These are phyloP conservation scores for Ustilago bromivora DNA, from an alignment of 1,284 basidiomycete genomes.

Conservation along the genomic window DNA sequence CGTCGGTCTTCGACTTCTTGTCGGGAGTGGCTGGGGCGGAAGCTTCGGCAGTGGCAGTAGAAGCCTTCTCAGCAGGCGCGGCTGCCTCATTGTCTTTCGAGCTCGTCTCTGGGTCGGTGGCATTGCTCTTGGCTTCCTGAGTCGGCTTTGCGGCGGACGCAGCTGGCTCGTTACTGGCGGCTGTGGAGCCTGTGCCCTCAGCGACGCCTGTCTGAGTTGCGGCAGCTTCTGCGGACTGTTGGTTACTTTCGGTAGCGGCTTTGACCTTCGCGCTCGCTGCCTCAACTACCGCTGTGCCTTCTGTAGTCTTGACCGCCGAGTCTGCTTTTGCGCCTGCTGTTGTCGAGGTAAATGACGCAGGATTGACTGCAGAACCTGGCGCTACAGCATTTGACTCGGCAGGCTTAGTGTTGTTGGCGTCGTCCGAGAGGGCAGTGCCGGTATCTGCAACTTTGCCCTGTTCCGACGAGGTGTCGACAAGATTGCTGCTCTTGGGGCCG, in stretches of 20 bases:
- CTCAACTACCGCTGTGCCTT: neutral
- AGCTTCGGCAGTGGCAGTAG: neutral
- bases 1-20: slow-evolving; percentile 8
- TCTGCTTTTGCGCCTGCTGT: neutral
- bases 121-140: neutral
- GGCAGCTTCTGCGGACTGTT: neutral
- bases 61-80: neutral
- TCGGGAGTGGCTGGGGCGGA: slow-evolving; percentile 27
- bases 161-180: neutral
- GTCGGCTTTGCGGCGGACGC: neutral
- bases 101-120: neutral
- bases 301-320: neutral
- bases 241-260: neutral
- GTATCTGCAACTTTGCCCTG: neutral
- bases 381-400: neutral
- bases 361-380: neutral
- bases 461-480: neutral
- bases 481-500: neutral
- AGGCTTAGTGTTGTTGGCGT: neutral
- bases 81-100: neutral
- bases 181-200: neutral
- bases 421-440: neutral
- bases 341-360: neutral
- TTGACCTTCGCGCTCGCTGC: no score
- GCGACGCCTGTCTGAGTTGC: neutral